These are phyloP conservation scores for Citrus sinensis DNA, from an alignment of 345 rosid genomes.

Conservation along the genomic window DNA sequence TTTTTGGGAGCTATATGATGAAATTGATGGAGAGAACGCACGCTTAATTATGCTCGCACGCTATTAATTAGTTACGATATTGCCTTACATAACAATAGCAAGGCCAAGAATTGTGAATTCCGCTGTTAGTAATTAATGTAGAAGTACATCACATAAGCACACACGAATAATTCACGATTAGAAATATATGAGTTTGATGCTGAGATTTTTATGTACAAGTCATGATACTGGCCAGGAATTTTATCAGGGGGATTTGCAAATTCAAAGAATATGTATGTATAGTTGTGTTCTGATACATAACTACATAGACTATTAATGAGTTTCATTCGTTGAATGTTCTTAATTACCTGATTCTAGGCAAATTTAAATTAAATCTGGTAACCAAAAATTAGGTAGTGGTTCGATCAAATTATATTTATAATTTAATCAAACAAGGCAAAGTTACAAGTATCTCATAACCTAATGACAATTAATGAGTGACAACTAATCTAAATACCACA, in stretches of 20 bases:
- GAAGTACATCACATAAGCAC: no score
- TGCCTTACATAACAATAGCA: no score
- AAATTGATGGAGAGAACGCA: conserved; percentile 3
- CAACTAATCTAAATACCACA: not conserved
- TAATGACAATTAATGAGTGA: not conserved
- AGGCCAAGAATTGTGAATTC: no score
- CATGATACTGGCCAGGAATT: not conserved
- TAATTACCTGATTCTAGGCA: not conserved
- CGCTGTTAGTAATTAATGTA: no score
- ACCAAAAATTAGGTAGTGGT: not conserved
- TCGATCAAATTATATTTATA: not conserved
- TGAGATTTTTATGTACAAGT: no score
- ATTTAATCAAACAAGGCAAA: not conserved
- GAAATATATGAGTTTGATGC: no score
- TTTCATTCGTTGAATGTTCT: not conserved
- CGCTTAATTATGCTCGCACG: no score
- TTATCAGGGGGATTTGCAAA: no score
- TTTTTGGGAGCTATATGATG: not conserved
- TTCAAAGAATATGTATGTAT: not conserved
- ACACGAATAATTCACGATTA: no score
- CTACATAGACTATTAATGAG: not conserved
- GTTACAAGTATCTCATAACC: not conserved
- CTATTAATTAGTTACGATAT: no score
- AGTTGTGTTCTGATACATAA: not conserved
- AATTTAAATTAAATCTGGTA: not conserved